These are phyloP conservation scores for Aspergillus cavernicola DNA, from an alignment of 495 filamentous ascomycete genomes.

Conservation along the genomic window DNA sequence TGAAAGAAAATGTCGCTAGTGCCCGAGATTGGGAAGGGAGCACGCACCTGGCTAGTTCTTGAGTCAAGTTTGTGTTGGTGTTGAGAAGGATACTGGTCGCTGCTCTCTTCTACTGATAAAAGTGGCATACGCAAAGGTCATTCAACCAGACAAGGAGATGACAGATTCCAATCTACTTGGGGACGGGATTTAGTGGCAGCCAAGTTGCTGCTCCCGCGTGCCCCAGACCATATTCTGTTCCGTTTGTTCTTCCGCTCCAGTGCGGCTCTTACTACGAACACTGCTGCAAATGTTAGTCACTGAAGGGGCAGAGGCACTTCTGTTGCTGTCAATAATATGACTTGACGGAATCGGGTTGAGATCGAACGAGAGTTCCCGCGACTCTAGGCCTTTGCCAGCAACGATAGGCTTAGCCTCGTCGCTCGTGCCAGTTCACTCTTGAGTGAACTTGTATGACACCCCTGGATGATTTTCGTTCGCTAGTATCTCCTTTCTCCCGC, in stretches of 20 bases:
- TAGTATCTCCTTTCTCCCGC: background rate
- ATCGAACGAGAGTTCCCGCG: no score
- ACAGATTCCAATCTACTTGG: conserved; percentile 9
- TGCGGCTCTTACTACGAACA: conserved; percentile 20
- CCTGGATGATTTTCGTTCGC: background rate
- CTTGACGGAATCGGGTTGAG: background rate
- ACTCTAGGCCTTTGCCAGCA: background rate
- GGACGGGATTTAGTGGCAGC: background rate
- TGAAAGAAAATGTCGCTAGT: background rate
- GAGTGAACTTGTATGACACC: no score
- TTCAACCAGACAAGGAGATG: conserved; percentile 3
- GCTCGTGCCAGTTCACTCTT: background rate
- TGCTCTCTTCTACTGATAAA: background rate
- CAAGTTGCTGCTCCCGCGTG: background rate
- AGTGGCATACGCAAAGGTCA: conserved; percentile 11
- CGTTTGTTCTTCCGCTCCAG: background rate
- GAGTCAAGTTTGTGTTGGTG: background rate
- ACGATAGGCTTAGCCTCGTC: background rate
- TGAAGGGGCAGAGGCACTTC: background rate
- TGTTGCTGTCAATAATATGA: background rate
- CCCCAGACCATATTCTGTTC: background rate
- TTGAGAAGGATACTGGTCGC: background rate
- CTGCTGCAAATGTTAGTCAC: conserved; percentile 2
- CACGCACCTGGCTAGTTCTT: conserved; percentile 8
- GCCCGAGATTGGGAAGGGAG: background rate